These are phyloP conservation scores for Heracleum sosnowskyi DNA, from an alignment of 129 eudicot genomes.

Conservation along the genomic window DNA sequence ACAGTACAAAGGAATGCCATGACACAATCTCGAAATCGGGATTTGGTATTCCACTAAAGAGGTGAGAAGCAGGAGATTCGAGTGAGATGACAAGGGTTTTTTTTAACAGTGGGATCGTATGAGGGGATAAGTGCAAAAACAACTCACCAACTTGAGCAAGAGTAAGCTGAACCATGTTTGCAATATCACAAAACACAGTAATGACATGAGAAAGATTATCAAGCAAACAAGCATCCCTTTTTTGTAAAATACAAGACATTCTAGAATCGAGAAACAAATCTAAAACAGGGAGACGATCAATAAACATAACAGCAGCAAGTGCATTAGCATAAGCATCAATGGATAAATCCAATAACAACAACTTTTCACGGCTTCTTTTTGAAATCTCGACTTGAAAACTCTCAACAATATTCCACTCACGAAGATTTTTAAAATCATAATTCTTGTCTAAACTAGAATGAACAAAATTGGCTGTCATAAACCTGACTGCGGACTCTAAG, in stretches of 20 bases:
- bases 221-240: conserved; percentile 29
- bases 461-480: too few relatives aligned
- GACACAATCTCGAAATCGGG: conserved; percentile 85
- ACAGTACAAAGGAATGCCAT: conserved; percentile 62
- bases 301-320: conserved; percentile 60
- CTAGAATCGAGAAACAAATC: conserved; percentile 53
- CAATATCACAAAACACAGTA: conserved; percentile 60
- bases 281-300: conserved; percentile 64
- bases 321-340: conserved; percentile 82
- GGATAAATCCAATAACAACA: conserved; percentile 48
- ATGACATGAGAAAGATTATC: conserved; percentile 45
- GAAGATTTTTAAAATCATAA: too few relatives aligned
- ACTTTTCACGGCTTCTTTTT: conserved; percentile 59
- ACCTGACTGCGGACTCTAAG: too few relatives aligned
- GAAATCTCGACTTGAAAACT: conserved; percentile 77
- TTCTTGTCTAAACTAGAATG: too few relatives aligned
- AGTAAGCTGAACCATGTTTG: too few relatives aligned
- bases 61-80: too few relatives aligned
- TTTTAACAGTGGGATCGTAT: conserved; percentile 76
- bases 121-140: conserved; percentile 63
- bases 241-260: conserved; percentile 54
- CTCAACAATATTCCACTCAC: conserved; percentile 33
- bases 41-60: too few relatives aligned
- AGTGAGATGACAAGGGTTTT: conserved; percentile 53
- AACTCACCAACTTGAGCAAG: conserved; percentile 86